Base-by-base conservation (phyloP, 345 rosid genomes). In the Diplotaxis tenuifolia region DNA sequence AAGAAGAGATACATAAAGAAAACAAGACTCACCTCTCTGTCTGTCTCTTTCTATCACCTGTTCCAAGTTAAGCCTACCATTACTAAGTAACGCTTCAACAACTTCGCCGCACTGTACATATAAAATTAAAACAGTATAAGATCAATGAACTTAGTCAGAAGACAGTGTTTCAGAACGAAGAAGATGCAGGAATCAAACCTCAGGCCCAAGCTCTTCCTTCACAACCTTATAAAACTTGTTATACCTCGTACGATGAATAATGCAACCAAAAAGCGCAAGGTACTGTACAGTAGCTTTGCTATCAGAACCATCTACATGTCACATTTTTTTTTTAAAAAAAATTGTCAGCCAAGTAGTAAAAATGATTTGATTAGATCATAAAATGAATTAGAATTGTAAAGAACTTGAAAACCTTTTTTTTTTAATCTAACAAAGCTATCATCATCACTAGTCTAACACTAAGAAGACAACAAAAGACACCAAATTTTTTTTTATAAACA, bases 51-150 rank as follows among this genome's bases (percentile, higher is more conserved):
- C 94, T 73, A 80, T 68, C 70, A 91, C 85, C 75, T 91, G 93
- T 42, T 84, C 83, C 78, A 88, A 61, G 36, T 95, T 81, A 65
- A 91, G 96, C 84, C 97, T 86, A 65, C 96, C 97, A 66, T 94
- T 91, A 59, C 83, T 77, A 72, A 94, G 87, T 82, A 94, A 84
- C 62, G 85, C 97, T 75, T 88, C 83, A 63, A 88, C 50, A 67
- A 94, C 82, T 38, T 79, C 84, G n/a, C 63, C 75, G 72, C 95
- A 88, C 93, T 91, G 82, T 75, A 65, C 71, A 80, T 70, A 16
- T n/a, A n/a, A n/a, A n/a, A n/a, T n/a, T n/a, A n/a, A n/a, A n/a
- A n/a, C n/a, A n/a, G n/a, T n/a, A n/a, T n/a, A n/a, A n/a, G n/a
- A n/a, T n/a, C n/a, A n/a, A 65, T 34, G 3, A 50, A 59, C 15